A percentile compares a stretch with the other conserved stretches of the same genome.
These are phyloP conservation scores for Pythium aphanidermatum DNA, from an alignment of 352 stramenopile genomes.

Conservation along the genomic window DNA sequence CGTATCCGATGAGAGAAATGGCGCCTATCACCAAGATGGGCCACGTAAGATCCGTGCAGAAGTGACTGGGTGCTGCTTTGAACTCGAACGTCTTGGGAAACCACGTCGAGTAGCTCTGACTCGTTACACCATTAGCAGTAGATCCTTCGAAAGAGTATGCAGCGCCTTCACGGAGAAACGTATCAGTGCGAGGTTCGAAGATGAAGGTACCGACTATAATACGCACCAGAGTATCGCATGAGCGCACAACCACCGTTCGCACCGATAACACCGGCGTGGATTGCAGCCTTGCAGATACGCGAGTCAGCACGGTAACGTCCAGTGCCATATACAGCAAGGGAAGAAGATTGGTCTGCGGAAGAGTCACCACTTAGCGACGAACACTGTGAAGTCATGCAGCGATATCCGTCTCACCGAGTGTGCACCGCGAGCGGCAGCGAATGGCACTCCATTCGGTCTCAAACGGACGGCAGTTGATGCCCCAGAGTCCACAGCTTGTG, in stretches of 20 bases:
- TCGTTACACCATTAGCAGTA: constrained; percentile 42
- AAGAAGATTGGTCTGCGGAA: constrained; percentile 52
- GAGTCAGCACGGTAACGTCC: constrained; percentile 68
- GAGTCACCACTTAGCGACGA: background rate
- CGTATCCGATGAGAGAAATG: constrained; percentile 35
- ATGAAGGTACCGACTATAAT: background rate
- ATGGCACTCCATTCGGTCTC: constrained; percentile 33
- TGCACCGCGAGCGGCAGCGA: constrained; percentile 61
- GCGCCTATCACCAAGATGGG: constrained; percentile 44
- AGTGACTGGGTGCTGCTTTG: constrained; percentile 33
- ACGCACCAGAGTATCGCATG: constrained; percentile 44
- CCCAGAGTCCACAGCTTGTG: constrained; percentile 50
- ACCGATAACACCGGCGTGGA: constrained; percentile 67
- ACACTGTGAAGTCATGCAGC: background rate
- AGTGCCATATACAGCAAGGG: constrained; percentile 62
- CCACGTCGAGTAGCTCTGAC: constrained; percentile 50
- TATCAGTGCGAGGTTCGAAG: background rate
- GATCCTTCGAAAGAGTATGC: constrained; percentile 44
- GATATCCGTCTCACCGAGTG: constrained; percentile 33
- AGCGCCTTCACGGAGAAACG: constrained; percentile 18
- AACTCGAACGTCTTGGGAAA: constrained; percentile 84
- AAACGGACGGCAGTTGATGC: constrained; percentile 35
- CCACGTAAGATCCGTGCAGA: constrained; percentile 75
- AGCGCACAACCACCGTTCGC: constrained; percentile 64
- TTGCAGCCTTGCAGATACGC: constrained; percentile 70